A percentile compares a stretch with the other conserved stretches of the same genome.
These are phyloP conservation scores for Sindora glabra DNA, from an alignment of 306 rosid species.

Conservation along the genomic window DNA sequence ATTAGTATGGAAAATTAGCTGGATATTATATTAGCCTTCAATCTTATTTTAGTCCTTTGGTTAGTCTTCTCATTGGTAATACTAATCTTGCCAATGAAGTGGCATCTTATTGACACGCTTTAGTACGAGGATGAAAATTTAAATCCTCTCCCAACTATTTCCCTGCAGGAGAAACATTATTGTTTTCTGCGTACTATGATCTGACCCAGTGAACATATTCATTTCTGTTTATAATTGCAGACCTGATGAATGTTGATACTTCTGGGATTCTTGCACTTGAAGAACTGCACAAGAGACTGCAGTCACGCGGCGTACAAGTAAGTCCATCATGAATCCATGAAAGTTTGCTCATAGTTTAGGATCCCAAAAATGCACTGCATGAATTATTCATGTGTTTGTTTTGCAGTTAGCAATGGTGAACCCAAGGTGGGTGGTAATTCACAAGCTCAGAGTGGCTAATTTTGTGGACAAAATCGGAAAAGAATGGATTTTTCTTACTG, in stretches of 20 bases:
- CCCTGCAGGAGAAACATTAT: no score
- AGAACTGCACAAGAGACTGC: conserved; percentile 63
- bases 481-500: conserved; percentile 53
- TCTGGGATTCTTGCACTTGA: conserved; percentile 68
- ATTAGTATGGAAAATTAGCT: no score
- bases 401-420: conserved; percentile 69
- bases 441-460: conserved; percentile 62
- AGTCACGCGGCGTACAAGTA: conserved; percentile 46
- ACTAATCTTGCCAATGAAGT: no score
- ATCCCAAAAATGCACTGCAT: background rate
- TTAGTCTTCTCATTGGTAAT: conserved; percentile 26
- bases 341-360: background rate
- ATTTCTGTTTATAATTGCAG: conserved; percentile 20
- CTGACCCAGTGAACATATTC: background rate
- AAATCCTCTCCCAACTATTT: no score
- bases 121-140: no score
- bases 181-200: no score
- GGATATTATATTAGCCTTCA: no score
- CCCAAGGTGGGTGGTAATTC: conserved; percentile 76
- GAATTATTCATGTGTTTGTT: background rate
- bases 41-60: no score
- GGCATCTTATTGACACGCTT: no score
- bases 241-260: conserved; percentile 66
- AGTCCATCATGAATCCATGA: background rate
- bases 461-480: conserved; percentile 71